Percentiles rank a stretch among this genome's conserved stretches.
These are phyloP conservation scores for Cryphonectria naterciae DNA, from an alignment of 2,329 filamentous ascomycete species.

Conservation along the genomic window DNA sequence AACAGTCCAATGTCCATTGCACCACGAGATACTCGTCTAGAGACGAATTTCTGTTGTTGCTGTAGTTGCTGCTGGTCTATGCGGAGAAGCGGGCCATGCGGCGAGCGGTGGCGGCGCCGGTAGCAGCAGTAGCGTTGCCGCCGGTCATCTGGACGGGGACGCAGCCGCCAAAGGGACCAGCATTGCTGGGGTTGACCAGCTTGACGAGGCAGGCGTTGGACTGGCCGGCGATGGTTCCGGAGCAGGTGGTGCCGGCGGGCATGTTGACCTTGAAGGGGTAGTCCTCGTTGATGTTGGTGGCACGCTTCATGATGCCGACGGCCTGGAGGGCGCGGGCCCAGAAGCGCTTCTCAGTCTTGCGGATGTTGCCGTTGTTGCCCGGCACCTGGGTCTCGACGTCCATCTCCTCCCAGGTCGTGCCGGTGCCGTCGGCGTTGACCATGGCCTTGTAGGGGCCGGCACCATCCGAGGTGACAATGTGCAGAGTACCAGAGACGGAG, in stretches of 20 bases:
- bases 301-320: conserved; percentile 29
- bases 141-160: conserved; percentile 28
- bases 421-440: conserved; percentile 44
- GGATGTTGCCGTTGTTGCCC: conserved; percentile 41
- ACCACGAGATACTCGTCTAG: neutral
- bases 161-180: conserved; percentile 30
- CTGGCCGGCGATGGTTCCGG: conserved; percentile 34
- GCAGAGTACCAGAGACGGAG: conserved; percentile 41
- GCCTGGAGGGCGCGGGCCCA: conserved; percentile 27
- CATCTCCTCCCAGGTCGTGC: conserved; percentile 40
- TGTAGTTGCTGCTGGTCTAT: neutral
- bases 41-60: neutral
- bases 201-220: conserved; percentile 37
- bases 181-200: conserved; percentile 35
- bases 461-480: conserved; percentile 48
- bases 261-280: conserved; percentile 35
- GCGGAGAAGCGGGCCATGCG: conserved; percentile 28
- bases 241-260: conserved; percentile 36
- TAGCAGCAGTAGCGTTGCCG: conserved; percentile 9
- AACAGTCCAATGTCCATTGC: neutral
- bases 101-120: conserved; percentile 24
- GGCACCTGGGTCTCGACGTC: conserved; percentile 42
- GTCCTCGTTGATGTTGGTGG: conserved; percentile 32
- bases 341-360: conserved; percentile 31
- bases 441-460: conserved; percentile 45